Evolutionary conservation across 2,329 filamentous ascomycete species (phyloP).

Genomic region (Hirsutella thompsonii): DNA sequence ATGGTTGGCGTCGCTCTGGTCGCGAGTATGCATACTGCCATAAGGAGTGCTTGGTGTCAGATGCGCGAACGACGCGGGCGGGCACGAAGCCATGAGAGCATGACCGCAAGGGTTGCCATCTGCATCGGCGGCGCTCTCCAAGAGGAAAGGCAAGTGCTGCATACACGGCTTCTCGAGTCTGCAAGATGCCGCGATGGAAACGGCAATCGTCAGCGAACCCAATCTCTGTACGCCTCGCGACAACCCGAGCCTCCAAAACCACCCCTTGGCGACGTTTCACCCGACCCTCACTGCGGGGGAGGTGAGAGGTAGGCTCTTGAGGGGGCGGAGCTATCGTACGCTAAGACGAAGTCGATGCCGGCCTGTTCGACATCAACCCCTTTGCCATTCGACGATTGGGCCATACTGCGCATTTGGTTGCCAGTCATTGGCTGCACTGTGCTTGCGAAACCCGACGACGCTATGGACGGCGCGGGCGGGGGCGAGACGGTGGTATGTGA

Average conservation of each 20-base stretch:
- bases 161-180: slow-evolving; percentile 88
- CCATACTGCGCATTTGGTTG: slow-evolving; percentile 16
- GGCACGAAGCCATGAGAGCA: slow-evolving; percentile 85
- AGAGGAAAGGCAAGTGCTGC: slow-evolving; percentile 72
- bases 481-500: slow-evolving; percentile 34
- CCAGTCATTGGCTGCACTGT: slow-evolving; percentile 15
- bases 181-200: slow-evolving; percentile 29
- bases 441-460: slow-evolving; percentile 18
- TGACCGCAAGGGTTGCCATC: slow-evolving; percentile 71
- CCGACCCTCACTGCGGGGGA: slow-evolving; percentile 36
- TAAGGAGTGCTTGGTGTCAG: slow-evolving; percentile 39
- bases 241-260: slow-evolving; percentile 5
- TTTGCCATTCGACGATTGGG: slow-evolving; percentile 17
- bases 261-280: slow-evolving; percentile 1
- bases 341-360: slow-evolving; percentile 82
- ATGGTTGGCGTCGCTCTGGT: slow-evolving; percentile 10
- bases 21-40: slow-evolving; percentile 28
- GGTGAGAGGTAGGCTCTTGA: slow-evolving; percentile 55
- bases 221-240: slow-evolving; percentile 8
- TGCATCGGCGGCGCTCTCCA: slow-evolving; percentile 44
- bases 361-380: slow-evolving; percentile 64
- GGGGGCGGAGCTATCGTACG: slow-evolving; percentile 53
- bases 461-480: slow-evolving; percentile 29
- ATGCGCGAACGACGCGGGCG: slow-evolving; percentile 50
- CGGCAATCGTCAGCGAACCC: slow-evolving; percentile 30